Evolutionary conservation across 148 eudicot genomes (phyloP), one percentile per base, ranked within the genome.

Genomic region (Dysphania ambrosioides): DNA sequence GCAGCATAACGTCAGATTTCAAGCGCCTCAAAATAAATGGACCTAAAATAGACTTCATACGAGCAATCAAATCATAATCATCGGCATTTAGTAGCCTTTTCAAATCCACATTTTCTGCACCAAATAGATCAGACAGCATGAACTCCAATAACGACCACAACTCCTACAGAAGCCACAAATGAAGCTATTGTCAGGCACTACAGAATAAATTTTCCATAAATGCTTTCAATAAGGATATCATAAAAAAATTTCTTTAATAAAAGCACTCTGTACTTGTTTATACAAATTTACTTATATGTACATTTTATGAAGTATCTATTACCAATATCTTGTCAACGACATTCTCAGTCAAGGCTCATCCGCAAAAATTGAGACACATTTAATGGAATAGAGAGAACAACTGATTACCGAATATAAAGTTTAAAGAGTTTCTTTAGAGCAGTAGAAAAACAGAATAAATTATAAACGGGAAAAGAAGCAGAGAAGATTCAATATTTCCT

Each of bases 61-160:
- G 93, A 69, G 91, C 66, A 73, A 94, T 82, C 73, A 91, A 76
- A 66, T 91, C 93, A 44, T 72, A 81, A 72, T 94, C 92, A 70
- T 85, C 96, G 60, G 96, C 84, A 83, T 70, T 88, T 59, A 94
- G 82, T 69, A 91, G 83, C 82, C 84, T 91, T 88, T 92, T 94
- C 82, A 94, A 83, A 87, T 94, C 98, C 36, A 88, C 86, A 81
- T 92, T 87, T 80, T 92, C 97, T 42, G 98, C 86, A 75, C 82
- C 91, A 87, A 94, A 94, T 36, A 94, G 79, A 85, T 89, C 96
- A 74, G 98, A 96, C 87, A 94, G 85, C 92, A 94, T 91, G 80
- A 94, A 92, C 88, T 91, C 98, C 93, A 94, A 84, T 84, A 94
- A 49, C 26, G 98, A 94, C 98, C 98, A 94, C 66, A 94, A 86